These are phyloP conservation scores for Stagonosporopsis vannaccii DNA, from an alignment of 2,329 filamentous ascomycete species.

Conservation along the genomic window DNA sequence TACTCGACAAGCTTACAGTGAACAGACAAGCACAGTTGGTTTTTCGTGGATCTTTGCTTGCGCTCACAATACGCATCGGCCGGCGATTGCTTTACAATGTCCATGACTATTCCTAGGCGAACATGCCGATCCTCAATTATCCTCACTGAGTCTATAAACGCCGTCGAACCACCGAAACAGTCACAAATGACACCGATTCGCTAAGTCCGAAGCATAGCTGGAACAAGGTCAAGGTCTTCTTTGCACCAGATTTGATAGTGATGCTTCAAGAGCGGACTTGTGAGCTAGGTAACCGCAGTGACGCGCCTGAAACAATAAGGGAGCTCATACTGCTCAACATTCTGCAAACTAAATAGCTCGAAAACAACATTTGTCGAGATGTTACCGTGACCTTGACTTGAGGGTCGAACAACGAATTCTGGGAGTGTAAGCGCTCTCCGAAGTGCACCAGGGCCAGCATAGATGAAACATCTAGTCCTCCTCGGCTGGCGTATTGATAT, in stretches of 20 bases:
- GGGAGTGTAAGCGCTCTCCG: not conserved
- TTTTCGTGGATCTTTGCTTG: slow-evolving; percentile 12
- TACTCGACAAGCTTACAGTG: slow-evolving; percentile 12
- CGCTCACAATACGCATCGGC: slow-evolving; percentile 5
- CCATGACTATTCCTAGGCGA: slow-evolving; percentile 9
- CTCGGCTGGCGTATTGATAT: slow-evolving; percentile 15
- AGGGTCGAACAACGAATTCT: slow-evolving; percentile 1
- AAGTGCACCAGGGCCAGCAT: not conserved
- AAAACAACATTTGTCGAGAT: too few species aligned
- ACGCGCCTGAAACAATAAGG: not conserved
- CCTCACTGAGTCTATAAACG: slow-evolving; percentile 7
- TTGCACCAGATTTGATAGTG: not conserved
- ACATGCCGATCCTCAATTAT: slow-evolving; percentile 15
- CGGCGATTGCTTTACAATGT: slow-evolving; percentile 7
- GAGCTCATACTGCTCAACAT: slow-evolving; percentile 2
- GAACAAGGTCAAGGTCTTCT: slow-evolving; percentile 7
- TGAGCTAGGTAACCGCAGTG: not conserved
- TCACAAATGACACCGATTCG: not conserved
- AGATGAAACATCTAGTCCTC: slow-evolving; percentile 1
- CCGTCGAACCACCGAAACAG: not conserved
- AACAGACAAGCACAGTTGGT: not conserved
- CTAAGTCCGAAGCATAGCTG: not conserved
- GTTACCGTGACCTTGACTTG: not conserved
- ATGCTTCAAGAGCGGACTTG: too few species aligned
- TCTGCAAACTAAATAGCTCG: too few species aligned